Evolutionary conservation across 371 early-diverging fungal species (phyloP), one percentile per base, ranked within the genome.

Genomic region (Catenaria anguillulae): DNA sequence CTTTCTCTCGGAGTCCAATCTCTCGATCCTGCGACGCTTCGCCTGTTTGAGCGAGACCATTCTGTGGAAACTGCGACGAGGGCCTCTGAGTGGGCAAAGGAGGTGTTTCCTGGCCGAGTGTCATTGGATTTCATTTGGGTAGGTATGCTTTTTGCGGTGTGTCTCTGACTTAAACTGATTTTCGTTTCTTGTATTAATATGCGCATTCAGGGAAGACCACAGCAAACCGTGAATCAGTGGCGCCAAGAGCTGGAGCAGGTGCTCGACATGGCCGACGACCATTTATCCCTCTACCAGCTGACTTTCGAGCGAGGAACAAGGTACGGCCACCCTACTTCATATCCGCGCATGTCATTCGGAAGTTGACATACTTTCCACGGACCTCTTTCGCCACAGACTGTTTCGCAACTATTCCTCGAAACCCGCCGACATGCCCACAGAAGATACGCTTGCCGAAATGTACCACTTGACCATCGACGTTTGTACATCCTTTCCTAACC

Each of bases 41-140:
- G 55, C 36, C 37, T 67, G n/a, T 71, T 86, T 64, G 86, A 84
- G 1, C 74, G 92, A 17, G 81, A 87, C 70, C 92, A 92, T 65
- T 74, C 81, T 0, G 83, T 79, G 2, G 55, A 65, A 0, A 78
- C 85, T 24, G 85, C 83, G 4, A 56, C 80, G 26, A 67, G 69
- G 24, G 80, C 85, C 0, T 60, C 86, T 4, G 67, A 75, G 12
- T 69, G 73, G 29, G 85, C 85, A 1, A 70, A 70, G 58, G 42
- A 69, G 5, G 68, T 86, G 13, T 90, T 90, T 68, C 69, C 75
- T 15, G 76, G 79, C 13, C 67, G 64, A 15, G 84, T 90, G n/a
- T 83, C 84, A 8, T 77, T 84, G 65, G 92, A 92, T 69, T 73
- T 92, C 61, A 92, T 92, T n/a, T 92, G 83, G 79, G 92, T 87